phyloP scores from a whole-genome alignment of 2,329 filamentous ascomycete species.

The Emydomyces testavorans region DNA sequence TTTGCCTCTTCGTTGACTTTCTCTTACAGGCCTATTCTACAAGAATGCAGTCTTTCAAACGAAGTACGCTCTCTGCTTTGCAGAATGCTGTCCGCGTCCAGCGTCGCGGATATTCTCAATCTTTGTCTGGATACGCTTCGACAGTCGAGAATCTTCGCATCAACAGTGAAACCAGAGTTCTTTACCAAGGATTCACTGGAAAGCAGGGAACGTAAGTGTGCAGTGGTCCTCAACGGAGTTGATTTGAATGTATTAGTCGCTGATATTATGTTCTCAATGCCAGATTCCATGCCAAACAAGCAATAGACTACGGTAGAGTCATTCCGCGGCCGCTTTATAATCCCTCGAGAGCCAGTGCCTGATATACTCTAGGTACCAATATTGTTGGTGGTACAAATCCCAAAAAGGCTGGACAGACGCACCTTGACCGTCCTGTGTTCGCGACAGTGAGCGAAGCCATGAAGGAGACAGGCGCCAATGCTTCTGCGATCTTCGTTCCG shows the following conservation, averaged over 20 bases:
- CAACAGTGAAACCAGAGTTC: conserved; percentile 82
- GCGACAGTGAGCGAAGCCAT: conserved; percentile 77
- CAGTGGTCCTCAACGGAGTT: background rate
- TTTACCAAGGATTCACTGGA: conserved; percentile 96
- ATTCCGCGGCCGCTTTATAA: conserved; percentile 15
- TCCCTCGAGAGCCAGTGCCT: conserved; percentile 16
- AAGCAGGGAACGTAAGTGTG: conserved; percentile 79
- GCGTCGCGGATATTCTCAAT: conserved; percentile 61
- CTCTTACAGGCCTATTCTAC: conserved; percentile 12
- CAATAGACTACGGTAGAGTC: conserved; percentile 85
- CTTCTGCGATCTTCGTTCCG: conserved; percentile 94
- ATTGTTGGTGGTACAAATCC: conserved; percentile 97
- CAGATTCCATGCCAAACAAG: conserved; percentile 94
- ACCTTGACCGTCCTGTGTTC: conserved; percentile 89
- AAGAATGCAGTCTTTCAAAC: conserved; percentile 72
- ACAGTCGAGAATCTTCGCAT: conserved; percentile 83
- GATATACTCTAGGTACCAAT: conserved; percentile 61
- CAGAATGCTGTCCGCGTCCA: conserved; percentile 45
- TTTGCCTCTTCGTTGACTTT: conserved; percentile 17
- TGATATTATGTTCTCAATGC: conserved; percentile 23
- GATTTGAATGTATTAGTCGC: background rate
- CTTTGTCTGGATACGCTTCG: conserved; percentile 55
- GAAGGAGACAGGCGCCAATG: conserved; percentile 79
- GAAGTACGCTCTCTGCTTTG: conserved; percentile 59
- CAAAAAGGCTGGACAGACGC: conserved; percentile 87